These are phyloP conservation scores for Venturia effusa DNA, from an alignment of 2,329 filamentous ascomycete genomes.

Conservation along the genomic window DNA sequence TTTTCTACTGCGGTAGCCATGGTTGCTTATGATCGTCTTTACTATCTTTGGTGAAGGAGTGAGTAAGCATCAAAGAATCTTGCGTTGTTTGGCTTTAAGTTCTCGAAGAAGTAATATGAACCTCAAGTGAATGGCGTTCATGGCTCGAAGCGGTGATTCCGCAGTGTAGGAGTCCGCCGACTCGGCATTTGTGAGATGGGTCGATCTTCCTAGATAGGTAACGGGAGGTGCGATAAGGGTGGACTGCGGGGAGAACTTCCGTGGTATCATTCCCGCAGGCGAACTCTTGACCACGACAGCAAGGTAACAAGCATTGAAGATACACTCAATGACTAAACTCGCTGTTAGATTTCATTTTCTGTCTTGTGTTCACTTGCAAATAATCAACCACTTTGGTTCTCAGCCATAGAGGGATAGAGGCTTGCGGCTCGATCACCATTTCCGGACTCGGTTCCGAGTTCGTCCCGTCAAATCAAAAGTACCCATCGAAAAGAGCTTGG, in stretches of 20 bases:
- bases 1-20: slow-evolving; percentile 26
- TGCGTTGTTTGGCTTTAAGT: not conserved
- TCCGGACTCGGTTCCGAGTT: not conserved
- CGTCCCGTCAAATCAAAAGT: not conserved
- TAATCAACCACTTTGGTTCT: too few species aligned
- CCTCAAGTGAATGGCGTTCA: not conserved
- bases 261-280: not conserved
- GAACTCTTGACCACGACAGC: not conserved
- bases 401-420: too few species aligned
- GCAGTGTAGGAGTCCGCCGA: not conserved
- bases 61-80: not conserved
- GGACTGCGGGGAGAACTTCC: not conserved
- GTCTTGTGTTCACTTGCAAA: too few species aligned
- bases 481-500: not conserved
- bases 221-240: not conserved
- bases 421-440: not conserved
- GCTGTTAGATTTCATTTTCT: too few species aligned
- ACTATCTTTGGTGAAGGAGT: not conserved
- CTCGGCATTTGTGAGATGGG: not conserved
- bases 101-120: not conserved
- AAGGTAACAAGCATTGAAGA: not conserved
- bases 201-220: slow-evolving; percentile 1
- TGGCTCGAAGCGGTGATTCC: not conserved
- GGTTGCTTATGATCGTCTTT: not conserved
- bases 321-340: not conserved